Conservation (phyloP, 495 filamentous ascomycete genomes). For the Aspergillus homomorphus region DNA sequence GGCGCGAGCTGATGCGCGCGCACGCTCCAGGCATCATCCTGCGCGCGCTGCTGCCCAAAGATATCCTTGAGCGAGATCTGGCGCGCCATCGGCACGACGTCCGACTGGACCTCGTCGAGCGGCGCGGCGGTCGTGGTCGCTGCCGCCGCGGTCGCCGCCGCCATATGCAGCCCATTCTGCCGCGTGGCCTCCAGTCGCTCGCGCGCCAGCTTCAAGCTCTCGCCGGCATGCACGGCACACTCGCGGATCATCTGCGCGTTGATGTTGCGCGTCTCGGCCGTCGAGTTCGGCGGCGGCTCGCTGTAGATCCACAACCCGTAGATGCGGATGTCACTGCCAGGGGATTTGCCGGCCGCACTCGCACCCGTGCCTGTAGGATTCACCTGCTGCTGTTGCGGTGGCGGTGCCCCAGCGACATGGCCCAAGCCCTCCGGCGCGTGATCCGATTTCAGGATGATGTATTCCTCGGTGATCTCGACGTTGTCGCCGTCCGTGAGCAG, state of each 20-base stretch:
- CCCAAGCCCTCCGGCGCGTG: conserved; percentile 10
- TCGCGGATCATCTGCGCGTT: conserved; percentile 53
- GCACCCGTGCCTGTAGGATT: conserved; percentile 12
- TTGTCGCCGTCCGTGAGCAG: conserved; percentile 51
- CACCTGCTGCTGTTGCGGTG: conserved; percentile 3
- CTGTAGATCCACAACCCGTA: conserved; percentile 66
- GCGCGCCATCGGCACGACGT: conserved; percentile 52
- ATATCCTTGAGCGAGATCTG: conserved; percentile 54
- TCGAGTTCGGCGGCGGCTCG: conserved; percentile 53
- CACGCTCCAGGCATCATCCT: conserved; percentile 51
- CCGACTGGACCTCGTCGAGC: conserved; percentile 34
- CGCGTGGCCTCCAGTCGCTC: conserved; percentile 40
- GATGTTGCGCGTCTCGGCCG: conserved; percentile 46
- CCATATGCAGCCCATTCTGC: conserved; percentile 37
- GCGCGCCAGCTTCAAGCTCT: conserved; percentile 42
- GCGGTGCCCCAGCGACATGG: not conserved
- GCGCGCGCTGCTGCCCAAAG: conserved; percentile 52
- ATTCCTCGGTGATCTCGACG: conserved; percentile 59
- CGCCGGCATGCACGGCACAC: conserved; percentile 50
- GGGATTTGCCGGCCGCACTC: not conserved
- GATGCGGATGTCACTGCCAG: conserved; percentile 32
- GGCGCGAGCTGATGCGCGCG: conserved; percentile 40
- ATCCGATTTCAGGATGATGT: conserved; percentile 55
- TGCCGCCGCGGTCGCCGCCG: conserved; percentile 32
- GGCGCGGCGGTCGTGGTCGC: conserved; percentile 28